Conservation (phyloP, 1,284 basidiomycete species). For the Boletus mariae region DNA sequence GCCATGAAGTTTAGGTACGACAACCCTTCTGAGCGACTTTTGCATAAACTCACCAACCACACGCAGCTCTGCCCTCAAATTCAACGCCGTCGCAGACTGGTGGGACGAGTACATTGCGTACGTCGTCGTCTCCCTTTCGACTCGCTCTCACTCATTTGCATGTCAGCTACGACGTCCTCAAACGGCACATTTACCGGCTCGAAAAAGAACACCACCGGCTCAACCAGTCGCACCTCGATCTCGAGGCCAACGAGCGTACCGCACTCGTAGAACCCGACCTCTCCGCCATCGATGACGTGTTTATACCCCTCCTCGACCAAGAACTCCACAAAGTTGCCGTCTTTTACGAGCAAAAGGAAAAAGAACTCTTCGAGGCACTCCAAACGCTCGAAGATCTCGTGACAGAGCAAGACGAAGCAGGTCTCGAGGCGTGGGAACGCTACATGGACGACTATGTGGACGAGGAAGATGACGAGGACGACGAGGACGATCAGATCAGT, state of each 20-base stretch:
- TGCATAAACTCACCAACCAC: background rate
- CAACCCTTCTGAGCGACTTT: background rate
- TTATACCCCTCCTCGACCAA: constrained; percentile 74
- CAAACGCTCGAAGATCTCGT: constrained; percentile 66
- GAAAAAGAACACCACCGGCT: constrained; percentile 65
- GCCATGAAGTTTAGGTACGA: constrained; percentile 60
- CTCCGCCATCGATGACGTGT: constrained; percentile 52
- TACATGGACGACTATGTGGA: constrained; percentile 55
- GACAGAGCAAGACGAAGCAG: constrained; percentile 61
- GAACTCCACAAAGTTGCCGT: constrained; percentile 81
- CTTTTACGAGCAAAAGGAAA: constrained; percentile 81
- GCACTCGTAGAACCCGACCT: constrained; percentile 44
- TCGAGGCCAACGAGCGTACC: constrained; percentile 62
- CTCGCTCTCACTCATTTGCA: background rate
- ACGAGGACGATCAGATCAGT: constrained; percentile 50
- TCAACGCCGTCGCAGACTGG: constrained; percentile 94
- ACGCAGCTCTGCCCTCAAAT: constrained; percentile 76
- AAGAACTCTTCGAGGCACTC: constrained; percentile 65
- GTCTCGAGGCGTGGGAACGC: constrained; percentile 45
- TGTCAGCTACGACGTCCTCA: constrained; percentile 76
- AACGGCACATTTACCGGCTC: constrained; percentile 82
- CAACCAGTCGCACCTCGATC: constrained; percentile 46
- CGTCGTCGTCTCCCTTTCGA: constrained; percentile 20
- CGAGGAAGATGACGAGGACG: constrained; percentile 67
- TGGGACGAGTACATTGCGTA: constrained; percentile 89